Conservation (phyloP, 208 protist genomes). For the Tritrichomonas musculus region DNA sequence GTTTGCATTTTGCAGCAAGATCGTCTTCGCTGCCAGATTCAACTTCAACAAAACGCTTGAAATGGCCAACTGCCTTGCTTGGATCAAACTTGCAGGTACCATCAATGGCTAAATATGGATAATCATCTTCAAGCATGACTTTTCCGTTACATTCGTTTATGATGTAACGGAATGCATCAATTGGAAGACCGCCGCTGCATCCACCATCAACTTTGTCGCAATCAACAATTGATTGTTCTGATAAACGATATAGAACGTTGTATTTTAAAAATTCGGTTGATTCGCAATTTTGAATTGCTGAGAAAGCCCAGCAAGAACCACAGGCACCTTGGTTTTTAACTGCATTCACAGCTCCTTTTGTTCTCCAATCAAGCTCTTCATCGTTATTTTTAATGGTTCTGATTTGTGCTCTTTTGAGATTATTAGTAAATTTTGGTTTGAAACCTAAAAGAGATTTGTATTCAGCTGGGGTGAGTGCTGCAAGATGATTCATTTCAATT, state of each 20-base stretch:
- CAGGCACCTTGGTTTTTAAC: constrained; percentile 60
- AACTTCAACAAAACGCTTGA: not conserved
- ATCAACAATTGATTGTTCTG: constrained; percentile 43
- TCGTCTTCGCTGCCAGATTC: constrained; percentile 33
- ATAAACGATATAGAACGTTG: not conserved
- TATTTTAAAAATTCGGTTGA: constrained; percentile 43
- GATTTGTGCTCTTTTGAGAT: not conserved
- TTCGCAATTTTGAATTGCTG: too few relatives aligned
- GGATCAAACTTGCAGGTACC: not conserved
- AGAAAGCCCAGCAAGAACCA: constrained; percentile 60
- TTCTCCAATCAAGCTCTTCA: constrained; percentile 54
- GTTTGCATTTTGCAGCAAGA: not conserved
- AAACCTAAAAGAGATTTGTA: not conserved
- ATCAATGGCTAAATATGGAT: not conserved
- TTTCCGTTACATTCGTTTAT: not conserved
- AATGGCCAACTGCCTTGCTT: not conserved
- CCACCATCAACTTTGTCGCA: constrained; percentile 30
- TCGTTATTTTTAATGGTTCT: constrained; percentile 15
- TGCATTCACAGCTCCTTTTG: constrained; percentile 50
- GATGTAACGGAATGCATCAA: constrained; percentile 8
- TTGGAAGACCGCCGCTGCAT: constrained; percentile 34
- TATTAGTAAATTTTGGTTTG: not conserved
- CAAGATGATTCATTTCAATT: not conserved
- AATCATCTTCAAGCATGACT: not conserved
- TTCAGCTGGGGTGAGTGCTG: not conserved